Evolutionary conservation across 345 rosid species (phyloP).

Genomic region (Passiflora organensis): DNA sequence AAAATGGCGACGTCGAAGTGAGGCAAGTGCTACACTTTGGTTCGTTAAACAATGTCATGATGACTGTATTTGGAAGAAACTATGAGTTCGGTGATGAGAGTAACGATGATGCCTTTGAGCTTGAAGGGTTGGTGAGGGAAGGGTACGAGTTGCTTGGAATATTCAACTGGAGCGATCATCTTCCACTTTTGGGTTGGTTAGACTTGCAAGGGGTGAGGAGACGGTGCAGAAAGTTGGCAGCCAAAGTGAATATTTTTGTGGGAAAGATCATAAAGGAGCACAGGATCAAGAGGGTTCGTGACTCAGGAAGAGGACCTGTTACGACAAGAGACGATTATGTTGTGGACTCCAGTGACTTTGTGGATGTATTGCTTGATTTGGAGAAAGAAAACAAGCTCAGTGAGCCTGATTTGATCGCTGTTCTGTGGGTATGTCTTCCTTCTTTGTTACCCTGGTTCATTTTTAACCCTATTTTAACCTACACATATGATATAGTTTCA

Average conservation of each 20-base stretch:
- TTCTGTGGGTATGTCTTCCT: slow-evolving; percentile 58
- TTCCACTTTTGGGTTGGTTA: slow-evolving; percentile 55
- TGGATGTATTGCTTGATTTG: slow-evolving; percentile 67
- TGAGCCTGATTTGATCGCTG: slow-evolving; percentile 76
- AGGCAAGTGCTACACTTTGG: slow-evolving; percentile 57
- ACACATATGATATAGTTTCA: slow-evolving; percentile 1
- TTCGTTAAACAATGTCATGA: slow-evolving; percentile 73
- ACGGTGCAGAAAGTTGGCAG: slow-evolving; percentile 49
- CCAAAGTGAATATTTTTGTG: slow-evolving; percentile 55
- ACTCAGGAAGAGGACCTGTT: neutral
- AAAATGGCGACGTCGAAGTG: slow-evolving; percentile 40
- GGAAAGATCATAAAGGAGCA: slow-evolving; percentile 56
- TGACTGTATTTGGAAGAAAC: slow-evolving; percentile 59
- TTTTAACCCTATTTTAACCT: neutral
- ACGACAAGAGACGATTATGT: neutral
- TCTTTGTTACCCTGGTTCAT: neutral
- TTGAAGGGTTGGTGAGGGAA: slow-evolving; percentile 64
- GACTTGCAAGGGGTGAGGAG: slow-evolving; percentile 77
- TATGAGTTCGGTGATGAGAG: slow-evolving; percentile 41
- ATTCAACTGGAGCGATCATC: slow-evolving; percentile 87
- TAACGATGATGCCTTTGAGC: slow-evolving; percentile 24
- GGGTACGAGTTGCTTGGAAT: slow-evolving; percentile 67
- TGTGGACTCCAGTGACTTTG: slow-evolving; percentile 44
- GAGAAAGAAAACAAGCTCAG: slow-evolving; percentile 45
- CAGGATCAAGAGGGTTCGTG: slow-evolving; percentile 23